These are phyloP conservation scores for Dactylellina parvicollis DNA, from an alignment of 2,329 filamentous ascomycete species.

Conservation along the genomic window DNA sequence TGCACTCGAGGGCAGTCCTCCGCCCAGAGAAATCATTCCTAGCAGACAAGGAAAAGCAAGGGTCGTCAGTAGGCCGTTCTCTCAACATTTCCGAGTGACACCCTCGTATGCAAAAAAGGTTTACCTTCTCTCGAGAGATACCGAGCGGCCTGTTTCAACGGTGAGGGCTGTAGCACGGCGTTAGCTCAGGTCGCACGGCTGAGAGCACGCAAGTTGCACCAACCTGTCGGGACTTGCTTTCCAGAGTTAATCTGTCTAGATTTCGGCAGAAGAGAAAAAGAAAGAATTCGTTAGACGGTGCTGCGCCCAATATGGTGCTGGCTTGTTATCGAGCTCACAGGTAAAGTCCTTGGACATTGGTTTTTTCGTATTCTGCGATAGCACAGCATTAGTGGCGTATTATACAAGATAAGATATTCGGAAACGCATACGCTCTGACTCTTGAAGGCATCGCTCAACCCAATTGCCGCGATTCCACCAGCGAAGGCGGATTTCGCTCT, in stretches of 20 bases:
- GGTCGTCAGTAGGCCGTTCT: constrained; percentile 9
- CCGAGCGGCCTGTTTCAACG: constrained; percentile 49
- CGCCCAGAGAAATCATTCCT: constrained; percentile 87
- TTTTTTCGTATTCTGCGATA: constrained; percentile 41
- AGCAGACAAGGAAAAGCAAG: constrained; percentile 4
- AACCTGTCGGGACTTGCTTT: constrained; percentile 52
- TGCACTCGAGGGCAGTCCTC: constrained; percentile 85
- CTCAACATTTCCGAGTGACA: not conserved
- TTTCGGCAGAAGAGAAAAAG: not conserved
- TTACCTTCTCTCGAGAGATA: constrained; percentile 49
- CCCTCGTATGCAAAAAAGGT: not conserved
- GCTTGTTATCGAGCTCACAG: constrained; percentile 17
- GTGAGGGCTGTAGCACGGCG: constrained; percentile 44
- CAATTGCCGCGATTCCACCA: constrained; percentile 50
- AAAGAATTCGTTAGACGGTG: constrained; percentile 1
- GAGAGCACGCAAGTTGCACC: constrained; percentile 22
- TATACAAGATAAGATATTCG: not conserved
- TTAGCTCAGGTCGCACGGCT: constrained; percentile 17
- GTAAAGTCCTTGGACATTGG: constrained; percentile 52
- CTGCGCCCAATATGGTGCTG: not conserved
- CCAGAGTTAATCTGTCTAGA: constrained; percentile 48
- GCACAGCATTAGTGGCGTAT: constrained; percentile 16
- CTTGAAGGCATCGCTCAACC: constrained; percentile 52
- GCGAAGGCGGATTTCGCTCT: constrained; percentile 47
- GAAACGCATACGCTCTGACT: constrained; percentile 45